Evolutionary conservation across 306 rosid genomes (phyloP), one percentile per base, ranked within the genome.

Genomic region (Prunus kanzakura): DNA sequence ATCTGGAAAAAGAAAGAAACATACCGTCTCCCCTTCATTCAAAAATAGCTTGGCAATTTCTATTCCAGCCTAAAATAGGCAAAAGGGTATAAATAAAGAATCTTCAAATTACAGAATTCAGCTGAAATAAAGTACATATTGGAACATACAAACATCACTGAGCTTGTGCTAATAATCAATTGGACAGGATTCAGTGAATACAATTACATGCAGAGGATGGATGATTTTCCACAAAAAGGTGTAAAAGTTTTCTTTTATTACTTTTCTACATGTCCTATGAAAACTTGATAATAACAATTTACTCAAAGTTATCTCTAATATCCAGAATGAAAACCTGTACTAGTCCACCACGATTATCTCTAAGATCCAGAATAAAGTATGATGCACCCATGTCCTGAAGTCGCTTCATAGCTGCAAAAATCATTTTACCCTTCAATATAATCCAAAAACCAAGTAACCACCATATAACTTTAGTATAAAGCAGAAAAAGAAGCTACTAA

Each of bases 301-400:
- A 11, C 68, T 52, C 29, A 30, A 52, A 71, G 64, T 66, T 56
- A 54, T 57, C 35, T n/a, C 20, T 52, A 64, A 66, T 58, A 73
- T 54, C 47, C 18, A 77, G 65, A 62, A 74, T 67, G 73, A 58
- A 73, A 80, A 94, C 98, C 98, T 94, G 98, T 46, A 92, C 98
- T 64, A 94, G 88, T 79, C 98, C 98, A 66, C 98, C 98, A 81
- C 86, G 98, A 82, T 94, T 94, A 84, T 92, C 98, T 87, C 98
- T 87, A 77, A 94, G 97, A 84, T 94, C 98, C 84, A 94, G 82
- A 79, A 94, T 68, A 69, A 94, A 94, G 86, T 78, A 90, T 43
- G 96, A 92, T 45, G 96, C 97, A 54, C 96, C 96, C 93, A 86
- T 89, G 77, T 83, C 93, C 87, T 90, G 89, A 71, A 94, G 97